Base-by-base conservation (phyloP, 2,329 filamentous ascomycete species). In the Parascedosporium putredinis region DNA sequence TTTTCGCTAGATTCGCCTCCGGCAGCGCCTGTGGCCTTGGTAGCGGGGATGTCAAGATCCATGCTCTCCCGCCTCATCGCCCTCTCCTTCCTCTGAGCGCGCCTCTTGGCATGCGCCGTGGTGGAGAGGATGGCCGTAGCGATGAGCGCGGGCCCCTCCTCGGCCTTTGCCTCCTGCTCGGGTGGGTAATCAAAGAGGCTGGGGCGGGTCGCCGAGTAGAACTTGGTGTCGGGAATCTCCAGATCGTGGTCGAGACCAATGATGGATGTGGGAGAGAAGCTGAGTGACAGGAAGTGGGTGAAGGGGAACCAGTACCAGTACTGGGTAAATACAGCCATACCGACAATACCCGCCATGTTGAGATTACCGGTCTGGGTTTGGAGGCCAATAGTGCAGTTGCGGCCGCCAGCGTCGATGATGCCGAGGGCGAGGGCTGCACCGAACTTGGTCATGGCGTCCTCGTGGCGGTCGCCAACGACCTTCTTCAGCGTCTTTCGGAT, bases 251-350 rank as follows among this genome's bases (percentile, higher is more conserved):
- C 90, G 23, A 98, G 81, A 53, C 87, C 91, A 58, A 97, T 96
- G 61, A 98, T 86, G 1, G 93, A 86, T 1, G 94, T 98, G 1
- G 93, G 93, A n/a, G 88, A 89, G 69, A 98, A 97, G 60, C 88
- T 90, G 54, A 98, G 76, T 1, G 91, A 94, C 51, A 98, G 67
- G 80, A 98, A 98, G 69, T 98, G 93, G 25, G 93, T 95, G 60
- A 97, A 85, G 53, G 93, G 93, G 79, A 98, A 98, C 93, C 93
- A 98, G 73, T 98, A 98, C 93, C 93, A 98, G 73, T 98, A 98
- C 66, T 98, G 93, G 7, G 90, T 95, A 70, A 98, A 98, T 49
- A 98, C 86, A 24, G 89, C 91, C 83, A 95, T 95, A 57, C 93
- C 94, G 16, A 98, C 90, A 57, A 98, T 95, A 54, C 88, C 94